phyloP scores from a whole-genome alignment of 257 asterid genomes.

The Petunia secreta region DNA sequence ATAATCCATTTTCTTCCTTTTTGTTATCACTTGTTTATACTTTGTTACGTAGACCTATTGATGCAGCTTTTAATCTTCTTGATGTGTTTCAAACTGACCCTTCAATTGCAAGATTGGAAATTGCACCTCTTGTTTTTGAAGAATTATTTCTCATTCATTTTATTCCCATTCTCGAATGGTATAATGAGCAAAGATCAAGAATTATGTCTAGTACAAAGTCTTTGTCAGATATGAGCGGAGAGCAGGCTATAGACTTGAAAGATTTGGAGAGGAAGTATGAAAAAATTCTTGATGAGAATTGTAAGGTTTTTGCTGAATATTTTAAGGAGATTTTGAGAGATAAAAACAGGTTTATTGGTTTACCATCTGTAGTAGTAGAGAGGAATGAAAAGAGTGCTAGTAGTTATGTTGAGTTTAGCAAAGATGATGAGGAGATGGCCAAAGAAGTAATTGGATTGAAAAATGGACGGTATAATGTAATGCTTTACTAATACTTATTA shows the following conservation, averaged over 20 bases:
- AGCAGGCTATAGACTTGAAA: constrained; percentile 54
- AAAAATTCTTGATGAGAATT: constrained; percentile 61
- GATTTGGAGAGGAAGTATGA: constrained; percentile 64
- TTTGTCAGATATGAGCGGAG: constrained; percentile 62
- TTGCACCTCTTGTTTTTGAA: constrained; percentile 63
- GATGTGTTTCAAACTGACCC: constrained; percentile 53
- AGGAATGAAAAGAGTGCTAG: constrained; percentile 14
- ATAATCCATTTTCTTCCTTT: constrained; percentile 49
- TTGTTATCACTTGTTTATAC: constrained; percentile 56
- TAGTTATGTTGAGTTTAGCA: not conserved
- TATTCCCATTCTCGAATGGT: constrained; percentile 56
- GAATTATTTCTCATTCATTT: constrained; percentile 64
- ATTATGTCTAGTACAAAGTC: constrained; percentile 41
- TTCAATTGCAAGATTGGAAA: constrained; percentile 52
- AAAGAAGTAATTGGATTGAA: constrained; percentile 44
- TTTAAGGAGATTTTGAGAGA: constrained; percentile 50
- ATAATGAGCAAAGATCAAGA: constrained; percentile 41
- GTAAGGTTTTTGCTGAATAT: constrained; percentile 50
- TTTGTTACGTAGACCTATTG: constrained; percentile 41
- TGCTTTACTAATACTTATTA: constrained; percentile 32
- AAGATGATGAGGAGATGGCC: constrained; percentile 39
- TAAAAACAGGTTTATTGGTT: constrained; percentile 35
- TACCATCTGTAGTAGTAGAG: constrained; percentile 41
- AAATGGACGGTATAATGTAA: constrained; percentile 86
- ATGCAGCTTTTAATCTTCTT: constrained; percentile 54